Evolutionary conservation across 352 stramenopile genomes (phyloP).

Genomic region (Globisporangium iwayamae): DNA sequence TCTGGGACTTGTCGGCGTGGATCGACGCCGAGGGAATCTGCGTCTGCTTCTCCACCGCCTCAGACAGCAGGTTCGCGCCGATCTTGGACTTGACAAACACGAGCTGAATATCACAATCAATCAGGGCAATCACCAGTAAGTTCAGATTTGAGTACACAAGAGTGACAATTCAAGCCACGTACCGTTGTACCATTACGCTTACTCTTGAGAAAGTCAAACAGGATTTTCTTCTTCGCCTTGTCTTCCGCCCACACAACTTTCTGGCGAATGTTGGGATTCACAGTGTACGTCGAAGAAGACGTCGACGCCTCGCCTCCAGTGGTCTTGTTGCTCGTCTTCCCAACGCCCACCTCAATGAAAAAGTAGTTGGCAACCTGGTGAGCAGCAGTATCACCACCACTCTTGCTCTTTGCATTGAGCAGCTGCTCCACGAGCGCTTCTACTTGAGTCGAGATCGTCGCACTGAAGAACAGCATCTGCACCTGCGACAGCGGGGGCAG

Average conservation of each 20-base stretch:
- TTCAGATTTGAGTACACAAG: neutral
- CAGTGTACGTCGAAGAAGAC: conserved; percentile 2
- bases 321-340: conserved; percentile 5
- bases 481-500: conserved; percentile 21
- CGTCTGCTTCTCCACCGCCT: conserved; percentile 45
- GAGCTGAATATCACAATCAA: conserved; percentile 22
- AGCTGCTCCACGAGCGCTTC: conserved; percentile 39
- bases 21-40: conserved; percentile 34
- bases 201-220: conserved; percentile 41
- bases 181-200: conserved; percentile 44
- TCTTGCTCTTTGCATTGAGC: neutral
- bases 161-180: neutral
- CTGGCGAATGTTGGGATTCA: conserved; percentile 37
- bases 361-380: conserved; percentile 18
- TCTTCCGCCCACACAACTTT: conserved; percentile 48
- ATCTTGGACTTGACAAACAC: conserved; percentile 71
- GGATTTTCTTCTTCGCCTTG: conserved; percentile 52
- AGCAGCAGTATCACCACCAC: neutral
- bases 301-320: neutral
- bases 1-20: conserved; percentile 61
- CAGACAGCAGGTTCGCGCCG: conserved; percentile 57
- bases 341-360: conserved; percentile 28
- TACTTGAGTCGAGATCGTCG: conserved; percentile 45
- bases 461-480: conserved; percentile 61
- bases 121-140: neutral